Conservation (phyloP, 2,329 filamentous ascomycete genomes). For the Phyllosticta paracitricarpa region DNA sequence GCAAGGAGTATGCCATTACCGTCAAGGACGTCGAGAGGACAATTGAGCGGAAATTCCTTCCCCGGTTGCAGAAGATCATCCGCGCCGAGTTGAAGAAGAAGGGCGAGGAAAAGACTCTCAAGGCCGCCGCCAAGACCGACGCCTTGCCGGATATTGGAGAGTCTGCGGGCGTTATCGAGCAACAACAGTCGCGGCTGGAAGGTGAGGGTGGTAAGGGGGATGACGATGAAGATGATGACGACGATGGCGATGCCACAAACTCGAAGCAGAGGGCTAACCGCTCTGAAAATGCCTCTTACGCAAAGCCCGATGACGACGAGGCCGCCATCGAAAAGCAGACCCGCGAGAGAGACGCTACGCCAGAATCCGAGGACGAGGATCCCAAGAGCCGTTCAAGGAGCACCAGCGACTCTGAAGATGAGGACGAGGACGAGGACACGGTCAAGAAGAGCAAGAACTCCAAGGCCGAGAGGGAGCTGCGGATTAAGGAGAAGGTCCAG, state of each 20-base stretch:
- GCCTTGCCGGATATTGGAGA: slow-evolving; percentile 69
- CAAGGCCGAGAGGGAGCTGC: slow-evolving; percentile 16
- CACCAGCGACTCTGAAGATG: slow-evolving; percentile 24
- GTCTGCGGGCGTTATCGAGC: slow-evolving; percentile 47
- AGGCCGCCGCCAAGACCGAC: slow-evolving; percentile 42
- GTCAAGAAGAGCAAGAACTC: slow-evolving; percentile 15
- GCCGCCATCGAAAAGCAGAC: slow-evolving; percentile 59
- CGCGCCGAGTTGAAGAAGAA: slow-evolving; percentile 74
- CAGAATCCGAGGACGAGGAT: slow-evolving; percentile 48
- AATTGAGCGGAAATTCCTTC: slow-evolving; percentile 72
- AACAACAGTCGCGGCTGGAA: slow-evolving; percentile 33
- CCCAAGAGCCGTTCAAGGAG: slow-evolving; percentile 37
- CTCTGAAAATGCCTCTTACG: slow-evolving; percentile 76
- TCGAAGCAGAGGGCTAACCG: slow-evolving; percentile 68
- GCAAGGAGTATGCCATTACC: slow-evolving; percentile 72
- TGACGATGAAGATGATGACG: slow-evolving; percentile 68
- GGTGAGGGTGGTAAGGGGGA: slow-evolving; percentile 52
- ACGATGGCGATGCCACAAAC: slow-evolving; percentile 59
- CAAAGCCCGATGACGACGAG: slow-evolving; percentile 87
- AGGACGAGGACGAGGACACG: slow-evolving; percentile 28
- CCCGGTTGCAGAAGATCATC: slow-evolving; percentile 58
- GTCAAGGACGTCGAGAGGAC: slow-evolving; percentile 67
- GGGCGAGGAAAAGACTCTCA: slow-evolving; percentile 45
- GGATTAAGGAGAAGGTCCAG: slow-evolving; percentile 31
- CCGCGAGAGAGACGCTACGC: slow-evolving; percentile 44